Evolutionary conservation across 345 rosid genomes (phyloP), one percentile per base, ranked within the genome.

Genomic region (Lepidium sativum): DNA sequence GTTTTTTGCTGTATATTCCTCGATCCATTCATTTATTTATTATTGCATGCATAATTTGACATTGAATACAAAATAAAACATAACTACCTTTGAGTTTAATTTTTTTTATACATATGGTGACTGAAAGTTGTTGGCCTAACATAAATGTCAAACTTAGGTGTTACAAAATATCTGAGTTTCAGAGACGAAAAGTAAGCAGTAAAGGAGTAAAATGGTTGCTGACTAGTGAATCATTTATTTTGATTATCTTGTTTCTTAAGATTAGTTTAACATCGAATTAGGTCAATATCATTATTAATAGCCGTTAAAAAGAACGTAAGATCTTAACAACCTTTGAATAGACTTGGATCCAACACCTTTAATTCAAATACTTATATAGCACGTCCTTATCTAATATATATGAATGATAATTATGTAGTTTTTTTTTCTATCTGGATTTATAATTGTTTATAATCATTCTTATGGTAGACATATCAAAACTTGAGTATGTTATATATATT

Each of bases 61-160:
- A 27, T 5, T 27, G 7, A 27, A 27, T 25, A 27, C 6, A 27
- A 5, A 27, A 5, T 5, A 27, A 27, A 27, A 27, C 31, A 27
- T 27, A 27, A 27, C 31, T 27, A 27, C 31, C 31, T 27, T 5
- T 27, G 31, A 27, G 5, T 27, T 27, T 27, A 6, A 21, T 21
- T 3, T 27, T 23, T 2, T 27, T 27, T 27, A 27, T 27, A 27
- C 31, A 27, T 6, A 6, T 0, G 7, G 14, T 41, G 68, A 2
- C 68, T 56, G 50, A 70, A 62, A 70, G 74, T 37, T 54, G 69
- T 21, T 62, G 50, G 68, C 63, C 59, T 58, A 57, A 57, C 48
- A 13, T 16, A 18, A 49, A 58, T 38, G 49, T 39, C 41, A 57
- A 67, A 57, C 56, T 37, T 57, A 48, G 58, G 51, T 49, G 58